phyloP scores from a whole-genome alignment of 169 alveolate genomes.

The Plasmodium vivax region DNA sequence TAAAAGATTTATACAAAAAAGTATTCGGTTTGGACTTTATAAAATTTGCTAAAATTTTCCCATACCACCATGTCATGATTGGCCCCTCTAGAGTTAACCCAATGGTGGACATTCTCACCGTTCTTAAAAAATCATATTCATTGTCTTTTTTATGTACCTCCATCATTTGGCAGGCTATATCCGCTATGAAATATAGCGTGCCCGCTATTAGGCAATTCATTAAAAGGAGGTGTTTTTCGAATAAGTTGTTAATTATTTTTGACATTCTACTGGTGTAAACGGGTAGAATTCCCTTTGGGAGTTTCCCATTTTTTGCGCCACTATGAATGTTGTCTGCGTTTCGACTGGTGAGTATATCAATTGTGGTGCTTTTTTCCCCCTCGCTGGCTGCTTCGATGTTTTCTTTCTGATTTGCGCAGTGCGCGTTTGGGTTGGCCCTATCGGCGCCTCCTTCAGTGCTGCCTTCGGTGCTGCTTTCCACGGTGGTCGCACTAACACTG shows the following conservation, averaged over 20 bases:
- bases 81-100: conserved; percentile 72
- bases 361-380: background rate
- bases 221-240: conserved; percentile 73
- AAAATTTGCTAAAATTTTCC: conserved; percentile 62
- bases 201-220: conserved; percentile 71
- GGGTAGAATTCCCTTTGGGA: conserved; percentile 2
- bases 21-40: conserved; percentile 67
- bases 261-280: background rate
- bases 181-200: conserved; percentile 59
- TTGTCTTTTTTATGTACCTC: conserved; percentile 14
- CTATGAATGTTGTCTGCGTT: background rate
- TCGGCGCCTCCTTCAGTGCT: background rate
- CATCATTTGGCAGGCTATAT: conserved; percentile 64
- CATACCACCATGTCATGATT: conserved; percentile 76
- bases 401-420: background rate
- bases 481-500: background rate
- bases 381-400: background rate
- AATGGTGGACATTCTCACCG: conserved; percentile 50
- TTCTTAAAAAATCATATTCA: conserved; percentile 52
- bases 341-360: background rate
- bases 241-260: conserved; percentile 47
- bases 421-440: background rate
- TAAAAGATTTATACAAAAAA: conserved; percentile 69
- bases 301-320: background rate
- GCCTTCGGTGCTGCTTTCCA: background rate